These are phyloP conservation scores for Fusarium albidum DNA, from an alignment of 2,329 filamentous ascomycete species.

Conservation along the genomic window DNA sequence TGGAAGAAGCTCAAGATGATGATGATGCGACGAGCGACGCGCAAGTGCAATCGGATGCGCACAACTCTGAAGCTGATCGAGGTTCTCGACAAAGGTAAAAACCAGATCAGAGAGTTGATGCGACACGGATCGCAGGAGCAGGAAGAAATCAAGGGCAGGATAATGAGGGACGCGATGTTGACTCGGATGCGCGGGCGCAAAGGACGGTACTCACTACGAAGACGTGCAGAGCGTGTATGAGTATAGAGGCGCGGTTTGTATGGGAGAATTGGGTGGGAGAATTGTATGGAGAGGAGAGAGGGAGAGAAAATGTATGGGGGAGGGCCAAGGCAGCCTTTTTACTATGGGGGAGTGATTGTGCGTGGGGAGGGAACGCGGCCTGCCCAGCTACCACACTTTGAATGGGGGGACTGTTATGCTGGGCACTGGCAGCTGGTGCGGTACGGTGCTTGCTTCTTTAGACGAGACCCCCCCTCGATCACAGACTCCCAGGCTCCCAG, in stretches of 20 bases:
- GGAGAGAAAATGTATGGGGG: constrained; percentile 63
- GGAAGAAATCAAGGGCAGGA: constrained; percentile 44
- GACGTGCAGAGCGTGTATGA: constrained; percentile 50
- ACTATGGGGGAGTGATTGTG: constrained; percentile 71
- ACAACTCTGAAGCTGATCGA: constrained; percentile 29
- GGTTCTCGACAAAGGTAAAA: constrained; percentile 30
- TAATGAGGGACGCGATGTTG: constrained; percentile 48
- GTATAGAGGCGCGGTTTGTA: constrained; percentile 56
- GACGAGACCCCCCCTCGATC: constrained; percentile 31
- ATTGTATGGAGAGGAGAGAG: constrained; percentile 70
- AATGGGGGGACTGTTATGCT: constrained; percentile 31
- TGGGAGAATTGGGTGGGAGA: constrained; percentile 62
- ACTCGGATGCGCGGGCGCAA: constrained; percentile 30
- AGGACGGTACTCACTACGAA: constrained; percentile 61
- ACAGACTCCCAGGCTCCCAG: background rate
- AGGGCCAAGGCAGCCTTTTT: constrained; percentile 67
- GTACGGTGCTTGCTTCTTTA: constrained; percentile 39
- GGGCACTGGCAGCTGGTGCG: constrained; percentile 34
- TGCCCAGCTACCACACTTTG: constrained; percentile 41
- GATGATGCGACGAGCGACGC: constrained; percentile 27
- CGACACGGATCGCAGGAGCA: constrained; percentile 15
- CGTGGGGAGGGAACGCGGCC: constrained; percentile 47
- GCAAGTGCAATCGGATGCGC: constrained; percentile 33
- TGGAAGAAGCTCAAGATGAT: constrained; percentile 25
- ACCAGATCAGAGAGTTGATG: constrained; percentile 25